Evolutionary conservation across 495 filamentous ascomycete genomes (phyloP).

Genomic region (Aspergillus nanangensis): DNA sequence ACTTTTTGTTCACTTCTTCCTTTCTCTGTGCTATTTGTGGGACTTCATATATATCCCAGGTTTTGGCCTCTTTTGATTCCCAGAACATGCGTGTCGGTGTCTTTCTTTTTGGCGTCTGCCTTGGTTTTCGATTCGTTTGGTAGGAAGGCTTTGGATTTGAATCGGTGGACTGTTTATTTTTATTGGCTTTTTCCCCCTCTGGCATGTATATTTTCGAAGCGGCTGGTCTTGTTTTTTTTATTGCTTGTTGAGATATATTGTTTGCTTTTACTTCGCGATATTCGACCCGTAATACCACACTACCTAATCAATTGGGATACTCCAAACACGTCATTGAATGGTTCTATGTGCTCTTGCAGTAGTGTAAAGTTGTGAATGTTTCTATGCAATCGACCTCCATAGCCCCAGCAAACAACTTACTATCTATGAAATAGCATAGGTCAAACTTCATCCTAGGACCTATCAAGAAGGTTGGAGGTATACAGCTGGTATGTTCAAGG

Average conservation of each 20-base stretch:
- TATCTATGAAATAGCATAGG: neutral
- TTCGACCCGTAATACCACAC: no score
- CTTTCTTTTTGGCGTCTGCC: slow-evolving; percentile 11
- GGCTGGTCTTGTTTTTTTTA: slow-evolving; percentile 10
- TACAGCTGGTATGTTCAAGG: no score
- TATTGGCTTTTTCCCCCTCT: slow-evolving; percentile 2
- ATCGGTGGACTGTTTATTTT: slow-evolving; percentile 6
- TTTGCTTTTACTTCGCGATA: slow-evolving; percentile 8
- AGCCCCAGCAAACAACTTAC: neutral
- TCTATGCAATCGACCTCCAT: no score
- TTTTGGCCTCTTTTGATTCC: slow-evolving; percentile 10
- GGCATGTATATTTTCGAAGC: slow-evolving; percentile 19
- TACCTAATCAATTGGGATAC: no score
- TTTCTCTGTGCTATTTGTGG: slow-evolving; percentile 8
- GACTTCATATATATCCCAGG: slow-evolving; percentile 2
- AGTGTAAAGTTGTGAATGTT: neutral
- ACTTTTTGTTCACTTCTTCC: slow-evolving; percentile 14
- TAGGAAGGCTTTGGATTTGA: slow-evolving; percentile 3
- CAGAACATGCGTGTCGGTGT: slow-evolving; percentile 13
- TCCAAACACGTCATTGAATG: no score
- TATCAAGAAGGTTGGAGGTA: no score
- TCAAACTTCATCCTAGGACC: no score
- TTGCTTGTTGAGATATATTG: slow-evolving; percentile 12
- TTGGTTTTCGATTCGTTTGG: slow-evolving; percentile 5
- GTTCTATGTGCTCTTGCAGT: no score